Evolutionary conservation across 305 asterid species (phyloP), one percentile per base, ranked within the genome.

Genomic region (Fraxinus sp.): DNA sequence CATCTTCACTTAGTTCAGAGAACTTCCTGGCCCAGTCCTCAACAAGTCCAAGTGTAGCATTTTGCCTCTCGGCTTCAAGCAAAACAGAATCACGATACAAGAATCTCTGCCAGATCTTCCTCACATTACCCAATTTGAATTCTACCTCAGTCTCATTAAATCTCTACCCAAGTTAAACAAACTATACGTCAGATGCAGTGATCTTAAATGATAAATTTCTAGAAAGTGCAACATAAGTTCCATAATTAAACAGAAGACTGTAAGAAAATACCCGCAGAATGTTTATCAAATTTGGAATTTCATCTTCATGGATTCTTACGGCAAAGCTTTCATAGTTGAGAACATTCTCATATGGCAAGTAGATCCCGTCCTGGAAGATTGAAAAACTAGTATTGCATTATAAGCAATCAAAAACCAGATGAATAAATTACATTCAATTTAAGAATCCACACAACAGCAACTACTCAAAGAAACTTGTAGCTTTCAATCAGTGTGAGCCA

Each of bases 41-140:
- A 14, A 87, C 90, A 7, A 84, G 84, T 74, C 94, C 93, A 16
- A 86, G 39, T 16, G 92, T 85, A 59, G 85, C 75, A 35, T 90
- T 92, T 82, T 96, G 99, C 86, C 98, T 92, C 84, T 87, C 90
- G 36, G 99, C 98, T 90, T 96, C 99, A 72, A 93, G 98, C 83
- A 94, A 59, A 80, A 96, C 64, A 59, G 99, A 89, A 90, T 93
- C 92, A 0, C 92, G 94, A 82, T 96, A 96, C 89, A 93, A 64
- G 90, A 92, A 96, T 87, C 99, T 91, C 82, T 89, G 99, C 99
- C 99, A 95, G 66, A 95, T 90, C 83, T 88, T 94, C 86, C 83
- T 94, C 84, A 96, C 94, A 80, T 93, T 94, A 55, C 90, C 89
- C 91, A 93, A 43, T 86, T 90, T 96, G 82, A 87, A 77, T 83